Evolutionary conservation across 768 basidiomycete genomes (phyloP), one percentile per base, ranked within the genome.

Genomic region (Phanerodontia chrysosporium): DNA sequence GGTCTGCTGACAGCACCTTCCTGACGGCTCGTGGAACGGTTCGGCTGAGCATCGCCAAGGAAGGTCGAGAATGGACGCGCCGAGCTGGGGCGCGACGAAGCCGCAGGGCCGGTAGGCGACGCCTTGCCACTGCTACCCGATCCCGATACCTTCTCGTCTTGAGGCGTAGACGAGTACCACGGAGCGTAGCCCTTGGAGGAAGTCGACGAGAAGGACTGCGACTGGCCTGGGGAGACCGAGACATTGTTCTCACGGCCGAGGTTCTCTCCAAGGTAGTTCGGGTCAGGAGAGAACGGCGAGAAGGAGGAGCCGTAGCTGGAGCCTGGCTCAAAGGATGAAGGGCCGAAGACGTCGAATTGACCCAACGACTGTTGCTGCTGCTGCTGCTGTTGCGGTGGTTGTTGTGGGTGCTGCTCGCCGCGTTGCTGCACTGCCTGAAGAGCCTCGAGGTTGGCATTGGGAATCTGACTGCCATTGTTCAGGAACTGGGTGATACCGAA

Each of bases 221-320:
- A 61, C 53, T 72, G 73, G 39, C 73, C 67, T 49, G 70, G 51
- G 10, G 70, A 36, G 69, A 68, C 42, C 63, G 70, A 29, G 72
- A 73, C 55, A 74, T 77, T 60, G 74, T 32, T 35, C 21, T 53
- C 52, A 7, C 46, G 14, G 24, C 28, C 49, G 29, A 28, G n/a
- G 18, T 16, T 30, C 59, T 78, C 75, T 3, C 71, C 63, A 24
- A 71, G 67, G 65, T 76, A 67, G 62, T 82, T 86, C 9, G 86
- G 84, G 64, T 91, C 89, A 9, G 89, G 89, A 1, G 90, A 91
- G 73, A 92, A 92, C 2, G 89, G 89, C 7, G 88, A 87, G 70
- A 91, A 91, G 12, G 65, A 27, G 21, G 58, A 70, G 57, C 58
- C 27, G 45, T 49, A 60, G 56, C 59, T 22, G 1, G 57, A 36